These are phyloP conservation scores for Litchi chinensis DNA, from an alignment of 345 rosid genomes.

Conservation along the genomic window DNA sequence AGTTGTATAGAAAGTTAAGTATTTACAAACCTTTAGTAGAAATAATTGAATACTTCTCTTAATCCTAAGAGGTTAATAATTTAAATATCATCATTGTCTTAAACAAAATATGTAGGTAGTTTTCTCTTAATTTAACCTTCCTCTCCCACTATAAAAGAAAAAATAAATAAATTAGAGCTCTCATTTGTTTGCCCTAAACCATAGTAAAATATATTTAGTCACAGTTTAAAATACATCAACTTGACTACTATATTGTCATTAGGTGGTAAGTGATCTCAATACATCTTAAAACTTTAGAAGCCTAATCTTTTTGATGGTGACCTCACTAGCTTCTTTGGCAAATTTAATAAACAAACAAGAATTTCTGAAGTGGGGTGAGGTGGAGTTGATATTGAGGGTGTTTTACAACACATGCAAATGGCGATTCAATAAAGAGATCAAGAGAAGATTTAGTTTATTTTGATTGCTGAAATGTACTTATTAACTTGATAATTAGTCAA, in stretches of 20 bases:
- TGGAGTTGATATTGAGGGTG: neutral
- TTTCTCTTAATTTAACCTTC: no score
- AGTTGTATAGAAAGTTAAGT: no score
- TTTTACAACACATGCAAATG: neutral
- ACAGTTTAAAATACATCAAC: neutral
- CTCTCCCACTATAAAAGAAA: no score
- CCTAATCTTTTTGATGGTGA: constrained; percentile 6
- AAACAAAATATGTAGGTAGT: no score
- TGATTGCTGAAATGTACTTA: neutral
- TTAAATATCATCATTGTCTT: no score
- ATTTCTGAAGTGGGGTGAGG: constrained; percentile 8
- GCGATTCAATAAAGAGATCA: neutral
- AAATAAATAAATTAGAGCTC: no score
- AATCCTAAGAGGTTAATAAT: no score
- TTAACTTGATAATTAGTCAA: constrained; percentile 2
- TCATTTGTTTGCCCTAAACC: no score
- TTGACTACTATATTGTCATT: neutral
- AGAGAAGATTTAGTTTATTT: neutral
- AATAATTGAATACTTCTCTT: no score
- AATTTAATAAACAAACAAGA: constrained; percentile 1
- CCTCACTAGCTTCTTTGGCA: neutral
- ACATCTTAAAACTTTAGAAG: neutral
- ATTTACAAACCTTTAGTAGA: no score
- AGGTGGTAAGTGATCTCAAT: neutral
- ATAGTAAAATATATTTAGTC: neutral